Percentiles rank a stretch among this genome's conserved stretches.
Evolutionary conservation across 1,284 basidiomycete species (phyloP).

Genomic region (Sporisorium sorghi): DNA sequence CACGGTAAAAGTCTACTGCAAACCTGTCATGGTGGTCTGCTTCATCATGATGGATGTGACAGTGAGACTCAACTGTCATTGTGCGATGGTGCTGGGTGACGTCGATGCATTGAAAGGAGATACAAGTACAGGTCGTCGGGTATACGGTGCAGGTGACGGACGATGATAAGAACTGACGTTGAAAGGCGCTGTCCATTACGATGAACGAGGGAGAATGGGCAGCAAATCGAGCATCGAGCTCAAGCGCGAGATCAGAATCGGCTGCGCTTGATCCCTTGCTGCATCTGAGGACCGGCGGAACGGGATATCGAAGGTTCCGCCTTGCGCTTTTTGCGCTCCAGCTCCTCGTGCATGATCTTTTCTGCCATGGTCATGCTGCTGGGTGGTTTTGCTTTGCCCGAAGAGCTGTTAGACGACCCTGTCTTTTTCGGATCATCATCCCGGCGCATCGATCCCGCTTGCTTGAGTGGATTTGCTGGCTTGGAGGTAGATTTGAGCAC

Average conservation of each 20-base stretch:
- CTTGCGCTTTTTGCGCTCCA: conserved; percentile 48
- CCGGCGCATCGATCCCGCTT: not conserved
- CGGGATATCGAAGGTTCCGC: conserved; percentile 13
- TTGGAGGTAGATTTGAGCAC: conserved; percentile 51
- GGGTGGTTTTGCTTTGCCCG: conserved; percentile 33
- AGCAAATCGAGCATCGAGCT: not conserved
- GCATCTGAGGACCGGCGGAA: conserved; percentile 48
- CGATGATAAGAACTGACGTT: too few relatives aligned
- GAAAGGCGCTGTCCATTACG: too few relatives aligned
- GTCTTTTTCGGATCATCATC: not conserved
- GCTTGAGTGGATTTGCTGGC: conserved; percentile 38
- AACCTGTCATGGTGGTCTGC: not conserved
- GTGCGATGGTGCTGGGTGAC: not conserved
- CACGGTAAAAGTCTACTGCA: too few relatives aligned
- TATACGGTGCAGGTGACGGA: not conserved
- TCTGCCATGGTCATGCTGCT: conserved; percentile 61
- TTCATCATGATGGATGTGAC: too few relatives aligned
- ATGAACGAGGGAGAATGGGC: too few relatives aligned
- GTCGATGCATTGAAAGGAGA: not conserved
- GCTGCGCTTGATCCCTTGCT: conserved; percentile 55
- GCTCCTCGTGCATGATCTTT: conserved; percentile 64
- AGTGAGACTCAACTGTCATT: not conserved
- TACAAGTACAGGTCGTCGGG: not conserved
- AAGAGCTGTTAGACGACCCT: conserved; percentile 7
- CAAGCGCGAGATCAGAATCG: conserved; percentile 39